Conservation (phyloP, 106 monocot genomes). For the Dioscorea alata region DNA sequence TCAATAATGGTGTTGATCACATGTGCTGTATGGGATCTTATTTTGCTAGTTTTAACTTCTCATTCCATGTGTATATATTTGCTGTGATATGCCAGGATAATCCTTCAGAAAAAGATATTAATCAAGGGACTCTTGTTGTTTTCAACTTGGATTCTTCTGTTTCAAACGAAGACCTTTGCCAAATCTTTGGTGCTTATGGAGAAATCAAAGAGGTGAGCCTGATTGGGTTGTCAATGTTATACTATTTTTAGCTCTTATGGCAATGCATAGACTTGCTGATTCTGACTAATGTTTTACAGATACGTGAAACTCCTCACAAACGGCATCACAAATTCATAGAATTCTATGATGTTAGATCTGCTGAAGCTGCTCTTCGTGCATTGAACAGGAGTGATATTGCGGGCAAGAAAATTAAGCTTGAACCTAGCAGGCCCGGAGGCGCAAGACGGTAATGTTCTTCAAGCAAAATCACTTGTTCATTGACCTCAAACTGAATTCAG, state of each 20-base stretch:
- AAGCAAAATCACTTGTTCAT: neutral
- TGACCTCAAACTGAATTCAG: too few relatives aligned
- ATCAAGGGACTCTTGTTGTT: slow-evolving; percentile 13
- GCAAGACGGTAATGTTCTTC: slow-evolving; percentile 10
- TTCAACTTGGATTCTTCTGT: slow-evolving; percentile 25
- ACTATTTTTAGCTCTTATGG: neutral
- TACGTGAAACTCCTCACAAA: slow-evolving; percentile 11
- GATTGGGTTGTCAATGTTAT: neutral
- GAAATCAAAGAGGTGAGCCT: slow-evolving; percentile 13
- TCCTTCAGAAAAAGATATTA: slow-evolving; percentile 12
- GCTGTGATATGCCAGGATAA: slow-evolving; percentile 1
- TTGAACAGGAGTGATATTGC: slow-evolving; percentile 16
- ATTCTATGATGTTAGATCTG: slow-evolving; percentile 15
- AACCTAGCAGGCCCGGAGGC: slow-evolving; percentile 16
- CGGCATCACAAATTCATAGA: slow-evolving; percentile 14
- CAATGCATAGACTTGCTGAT: neutral
- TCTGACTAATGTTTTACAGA: slow-evolving; percentile 6
- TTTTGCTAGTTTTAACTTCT: too few relatives aligned
- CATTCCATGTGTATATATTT: too few relatives aligned
- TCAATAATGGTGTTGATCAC: too few relatives aligned
- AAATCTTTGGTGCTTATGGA: slow-evolving; percentile 43
- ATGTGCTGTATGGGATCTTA: too few relatives aligned
- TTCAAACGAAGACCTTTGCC: slow-evolving; percentile 51
- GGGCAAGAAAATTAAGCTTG: slow-evolving; percentile 19
- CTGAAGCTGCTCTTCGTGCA: slow-evolving; percentile 20